phyloP scores from a whole-genome alignment of 768 basidiomycete genomes.

The Pulveroboletus sp. region DNA sequence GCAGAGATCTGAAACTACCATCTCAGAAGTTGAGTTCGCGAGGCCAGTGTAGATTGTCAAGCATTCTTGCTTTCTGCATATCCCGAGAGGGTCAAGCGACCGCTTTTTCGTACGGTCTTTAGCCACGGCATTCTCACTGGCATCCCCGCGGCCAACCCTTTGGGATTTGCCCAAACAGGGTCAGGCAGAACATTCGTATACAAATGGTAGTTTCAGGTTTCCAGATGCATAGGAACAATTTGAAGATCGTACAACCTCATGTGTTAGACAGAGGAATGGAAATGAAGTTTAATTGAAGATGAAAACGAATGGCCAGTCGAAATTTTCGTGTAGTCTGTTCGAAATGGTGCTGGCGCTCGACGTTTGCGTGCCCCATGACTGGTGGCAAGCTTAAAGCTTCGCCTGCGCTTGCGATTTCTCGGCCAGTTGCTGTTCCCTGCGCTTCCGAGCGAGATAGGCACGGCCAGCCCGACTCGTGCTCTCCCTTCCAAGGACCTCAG shows the following conservation, averaged over 20 bases:
- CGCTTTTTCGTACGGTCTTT: too few species aligned
- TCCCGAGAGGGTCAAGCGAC: too few species aligned
- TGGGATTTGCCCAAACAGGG: too few species aligned
- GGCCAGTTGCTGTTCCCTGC: slow-evolving; percentile 30
- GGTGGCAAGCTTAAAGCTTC: slow-evolving; percentile 4
- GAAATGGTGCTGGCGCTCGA: not conserved
- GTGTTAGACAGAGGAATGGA: not conserved
- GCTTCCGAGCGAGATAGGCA: slow-evolving; percentile 56
- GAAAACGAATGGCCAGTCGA: too few species aligned
- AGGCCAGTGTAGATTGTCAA: too few species aligned
- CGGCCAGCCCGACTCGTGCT: slow-evolving; percentile 76
- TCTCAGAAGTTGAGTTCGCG: too few species aligned
- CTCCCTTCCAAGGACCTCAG: slow-evolving; percentile 55
- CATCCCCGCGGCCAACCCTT: not conserved
- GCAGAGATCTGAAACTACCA: too few species aligned
- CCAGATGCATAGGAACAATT: not conserved
- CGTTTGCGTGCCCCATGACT: not conserved
- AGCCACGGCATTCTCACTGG: not conserved
- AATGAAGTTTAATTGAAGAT: not conserved
- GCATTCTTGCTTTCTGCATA: too few species aligned
- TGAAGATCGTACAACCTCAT: not conserved
- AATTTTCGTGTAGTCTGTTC: too few species aligned
- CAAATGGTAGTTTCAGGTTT: not conserved
- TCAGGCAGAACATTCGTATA: not conserved
- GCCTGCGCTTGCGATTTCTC: slow-evolving; percentile 10